These are phyloP conservation scores for Melanomma pulvis-pyrius DNA, from an alignment of 495 filamentous ascomycete species.

Conservation along the genomic window DNA sequence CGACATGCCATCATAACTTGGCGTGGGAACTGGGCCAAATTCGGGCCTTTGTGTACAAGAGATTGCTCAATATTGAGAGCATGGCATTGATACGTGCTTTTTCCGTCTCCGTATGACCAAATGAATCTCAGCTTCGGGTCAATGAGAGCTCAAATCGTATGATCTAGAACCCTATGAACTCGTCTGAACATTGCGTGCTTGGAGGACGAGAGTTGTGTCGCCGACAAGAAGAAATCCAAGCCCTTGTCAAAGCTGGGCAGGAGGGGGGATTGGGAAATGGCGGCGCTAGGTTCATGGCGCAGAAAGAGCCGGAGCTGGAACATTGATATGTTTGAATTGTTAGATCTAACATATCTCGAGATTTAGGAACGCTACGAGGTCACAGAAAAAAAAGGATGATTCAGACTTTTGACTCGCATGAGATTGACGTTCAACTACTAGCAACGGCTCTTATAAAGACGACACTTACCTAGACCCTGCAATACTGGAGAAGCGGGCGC, in stretches of 20 bases:
- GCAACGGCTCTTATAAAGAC: neutral
- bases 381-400: neutral
- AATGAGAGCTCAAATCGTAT: neutral
- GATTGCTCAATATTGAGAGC: conserved; percentile 8
- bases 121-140: neutral
- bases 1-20: conserved; percentile 21
- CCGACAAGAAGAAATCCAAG: conserved; percentile 14
- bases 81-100: conserved; percentile 15
- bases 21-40: conserved; percentile 12
- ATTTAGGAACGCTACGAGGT: neutral
- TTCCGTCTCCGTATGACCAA: conserved; percentile 17
- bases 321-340: neutral
- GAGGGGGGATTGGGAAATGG: conserved; percentile 10
- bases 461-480: neutral
- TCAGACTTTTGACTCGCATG: neutral
- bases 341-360: neutral
- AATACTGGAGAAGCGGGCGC: neutral
- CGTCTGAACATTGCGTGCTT: conserved; percentile 15
- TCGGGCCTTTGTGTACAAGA: neutral
- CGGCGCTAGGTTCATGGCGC: neutral
- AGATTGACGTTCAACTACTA: neutral
- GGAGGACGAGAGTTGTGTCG: conserved; percentile 2
- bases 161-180: conserved; percentile 9
- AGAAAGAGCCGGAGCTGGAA: neutral
- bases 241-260: conserved; percentile 30